Conservation (phyloP, 2,329 filamentous ascomycete genomes). For the Orbilia javanica region DNA sequence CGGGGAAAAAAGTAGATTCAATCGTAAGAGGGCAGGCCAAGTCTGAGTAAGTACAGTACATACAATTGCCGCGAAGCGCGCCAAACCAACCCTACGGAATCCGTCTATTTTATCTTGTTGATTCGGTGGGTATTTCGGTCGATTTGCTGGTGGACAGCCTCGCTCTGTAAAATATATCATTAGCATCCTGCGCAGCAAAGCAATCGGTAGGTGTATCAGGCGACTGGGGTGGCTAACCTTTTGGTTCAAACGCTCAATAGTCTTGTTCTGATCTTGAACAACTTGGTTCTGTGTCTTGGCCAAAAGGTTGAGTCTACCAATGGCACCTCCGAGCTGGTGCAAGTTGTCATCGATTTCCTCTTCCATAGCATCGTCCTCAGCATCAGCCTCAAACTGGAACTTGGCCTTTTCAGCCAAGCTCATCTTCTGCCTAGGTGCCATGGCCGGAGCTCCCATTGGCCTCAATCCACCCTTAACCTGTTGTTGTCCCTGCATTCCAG, state of each 20-base stretch:
- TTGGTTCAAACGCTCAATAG: constrained; percentile 80
- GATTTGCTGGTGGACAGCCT: constrained; percentile 84
- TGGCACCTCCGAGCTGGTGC: constrained; percentile 73
- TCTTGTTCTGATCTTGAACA: constrained; percentile 80
- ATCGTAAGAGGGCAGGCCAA: constrained; percentile 2
- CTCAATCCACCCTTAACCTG: constrained; percentile 70
- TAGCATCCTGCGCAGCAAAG: constrained; percentile 7
- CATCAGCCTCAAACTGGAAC: constrained; percentile 83
- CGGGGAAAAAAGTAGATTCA: neutral
- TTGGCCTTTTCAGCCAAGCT: constrained; percentile 75
- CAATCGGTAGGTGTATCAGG: no score
- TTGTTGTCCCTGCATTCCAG: constrained; percentile 69
- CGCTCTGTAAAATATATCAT: constrained; percentile 72
- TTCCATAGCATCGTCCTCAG: constrained; percentile 77
- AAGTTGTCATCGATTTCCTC: constrained; percentile 78
- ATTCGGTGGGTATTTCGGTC: constrained; percentile 80
- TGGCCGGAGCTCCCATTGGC: constrained; percentile 59
- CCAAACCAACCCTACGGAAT: neutral
- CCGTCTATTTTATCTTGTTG: constrained; percentile 71
- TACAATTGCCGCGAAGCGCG: neutral
- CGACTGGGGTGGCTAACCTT: no score
- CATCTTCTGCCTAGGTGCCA: constrained; percentile 62
- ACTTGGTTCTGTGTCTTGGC: constrained; percentile 81
- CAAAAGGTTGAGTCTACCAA: constrained; percentile 78
- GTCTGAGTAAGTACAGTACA: constrained; percentile 19